These are phyloP conservation scores for Colletotrichum tropicicola DNA, from an alignment of 2,329 filamentous ascomycete species.

Conservation along the genomic window DNA sequence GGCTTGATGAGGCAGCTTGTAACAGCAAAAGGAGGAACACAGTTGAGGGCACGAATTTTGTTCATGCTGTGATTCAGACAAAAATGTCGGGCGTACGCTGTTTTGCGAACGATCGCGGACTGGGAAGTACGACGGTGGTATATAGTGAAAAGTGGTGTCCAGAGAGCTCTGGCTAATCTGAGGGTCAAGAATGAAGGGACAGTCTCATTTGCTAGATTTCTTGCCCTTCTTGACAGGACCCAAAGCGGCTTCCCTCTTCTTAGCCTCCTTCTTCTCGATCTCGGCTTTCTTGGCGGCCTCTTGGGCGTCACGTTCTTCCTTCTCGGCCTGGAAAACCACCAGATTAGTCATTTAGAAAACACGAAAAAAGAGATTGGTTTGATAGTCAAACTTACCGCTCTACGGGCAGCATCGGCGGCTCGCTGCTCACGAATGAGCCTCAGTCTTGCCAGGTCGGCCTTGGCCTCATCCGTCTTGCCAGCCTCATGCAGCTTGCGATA, in stretches of 20 bases:
- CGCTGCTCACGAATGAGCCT: constrained; percentile 85
- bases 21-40: background rate
- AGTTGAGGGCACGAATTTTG: constrained; percentile 4
- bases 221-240: constrained; percentile 55
- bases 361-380: background rate
- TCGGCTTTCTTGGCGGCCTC: constrained; percentile 59
- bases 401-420: constrained; percentile 82
- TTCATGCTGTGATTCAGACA: constrained; percentile 4
- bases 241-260: constrained; percentile 62
- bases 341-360: background rate
- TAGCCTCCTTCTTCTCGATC: constrained; percentile 64
- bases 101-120: constrained; percentile 3
- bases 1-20: too few species aligned
- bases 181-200: background rate
- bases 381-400: constrained; percentile 76
- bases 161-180: background rate
- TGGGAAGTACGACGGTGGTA: constrained; percentile 18
- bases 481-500: constrained; percentile 93
- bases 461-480: constrained; percentile 96
- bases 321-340: constrained; percentile 57
- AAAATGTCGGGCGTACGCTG: background rate
- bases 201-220: constrained; percentile 44
- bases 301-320: constrained; percentile 63
- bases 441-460: constrained; percentile 86
- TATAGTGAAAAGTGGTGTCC: background rate